A percentile compares a stretch with the other conserved stretches of the same genome.
Conservation (phyloP, 108 stramenopile genomes). For the Ochromonas danica region DNA sequence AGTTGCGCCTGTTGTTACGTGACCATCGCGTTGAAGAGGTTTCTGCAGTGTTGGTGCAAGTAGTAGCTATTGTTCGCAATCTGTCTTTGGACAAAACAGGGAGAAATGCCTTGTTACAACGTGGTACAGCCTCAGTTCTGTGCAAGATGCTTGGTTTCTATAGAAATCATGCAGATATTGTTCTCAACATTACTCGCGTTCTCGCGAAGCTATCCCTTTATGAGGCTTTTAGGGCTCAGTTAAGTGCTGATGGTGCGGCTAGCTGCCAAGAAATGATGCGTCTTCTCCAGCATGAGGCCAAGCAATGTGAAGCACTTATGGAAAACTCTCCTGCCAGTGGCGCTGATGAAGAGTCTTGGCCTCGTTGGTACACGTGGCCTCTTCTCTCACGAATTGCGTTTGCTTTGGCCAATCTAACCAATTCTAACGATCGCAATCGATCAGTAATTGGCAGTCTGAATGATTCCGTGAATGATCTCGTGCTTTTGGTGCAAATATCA, state of each 20-base stretch:
- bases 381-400: constrained; percentile 43
- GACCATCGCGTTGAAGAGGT: neutral
- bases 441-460: constrained; percentile 31
- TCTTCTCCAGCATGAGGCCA: too few relatives aligned
- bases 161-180: neutral
- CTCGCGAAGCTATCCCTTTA: constrained; percentile 19
- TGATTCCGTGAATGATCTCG: constrained; percentile 37
- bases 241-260: too few relatives aligned
- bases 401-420: constrained; percentile 52
- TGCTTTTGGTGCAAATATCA: neutral
- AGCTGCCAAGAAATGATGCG: too few relatives aligned
- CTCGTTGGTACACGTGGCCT: constrained; percentile 33
- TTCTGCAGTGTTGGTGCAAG: neutral
- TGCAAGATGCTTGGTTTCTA: neutral
- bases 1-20: neutral
- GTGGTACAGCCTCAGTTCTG: neutral
- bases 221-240: constrained; percentile 3
- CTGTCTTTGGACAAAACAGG: constrained; percentile 9
- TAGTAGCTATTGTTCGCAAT: constrained; percentile 19
- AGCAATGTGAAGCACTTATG: too few relatives aligned
- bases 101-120: neutral
- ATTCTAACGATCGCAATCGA: constrained; percentile 46
- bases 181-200: constrained; percentile 1
- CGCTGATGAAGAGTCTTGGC: too few relatives aligned
- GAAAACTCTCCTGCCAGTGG: too few relatives aligned